Evolutionary conservation across 768 basidiomycete genomes (phyloP).

Genomic region (Sarcodon sp.): DNA sequence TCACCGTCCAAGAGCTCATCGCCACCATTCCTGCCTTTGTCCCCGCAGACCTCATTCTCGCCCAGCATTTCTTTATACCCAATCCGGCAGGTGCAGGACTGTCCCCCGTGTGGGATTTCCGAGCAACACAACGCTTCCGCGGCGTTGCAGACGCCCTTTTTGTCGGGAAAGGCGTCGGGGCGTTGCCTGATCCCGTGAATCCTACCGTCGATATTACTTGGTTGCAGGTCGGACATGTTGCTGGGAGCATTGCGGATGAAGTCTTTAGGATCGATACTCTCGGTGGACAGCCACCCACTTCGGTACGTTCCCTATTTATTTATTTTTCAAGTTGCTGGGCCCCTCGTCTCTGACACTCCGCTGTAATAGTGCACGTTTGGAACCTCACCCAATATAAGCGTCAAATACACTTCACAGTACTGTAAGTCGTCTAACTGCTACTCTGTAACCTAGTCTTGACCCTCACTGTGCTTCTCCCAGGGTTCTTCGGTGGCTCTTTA

Average conservation of each 20-base stretch:
- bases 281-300: constrained; percentile 40
- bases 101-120: constrained; percentile 44
- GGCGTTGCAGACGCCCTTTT: constrained; percentile 34
- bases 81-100: constrained; percentile 30
- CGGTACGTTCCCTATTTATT: constrained; percentile 17
- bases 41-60: constrained; percentile 16
- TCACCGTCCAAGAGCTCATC: constrained; percentile 11
- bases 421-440: constrained; percentile 21
- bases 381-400: constrained; percentile 22
- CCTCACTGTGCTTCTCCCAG: not conserved
- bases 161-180: constrained; percentile 27
- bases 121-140: constrained; percentile 23
- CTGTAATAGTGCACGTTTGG: constrained; percentile 19
- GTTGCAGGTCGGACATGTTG: constrained; percentile 32
- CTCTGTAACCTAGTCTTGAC: not conserved
- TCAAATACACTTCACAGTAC: constrained; percentile 41
- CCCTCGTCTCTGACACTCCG: not conserved
- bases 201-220: constrained; percentile 35
- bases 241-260: constrained; percentile 34
- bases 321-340: not conserved
- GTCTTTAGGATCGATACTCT: constrained; percentile 41
- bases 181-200: constrained; percentile 28
- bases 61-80: constrained; percentile 45
- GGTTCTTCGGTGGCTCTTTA: constrained; percentile 6
- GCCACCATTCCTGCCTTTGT: constrained; percentile 4